phyloP scores from a whole-genome alignment of 2,329 filamentous ascomycete genomes.

The Penicillium sp. region DNA sequence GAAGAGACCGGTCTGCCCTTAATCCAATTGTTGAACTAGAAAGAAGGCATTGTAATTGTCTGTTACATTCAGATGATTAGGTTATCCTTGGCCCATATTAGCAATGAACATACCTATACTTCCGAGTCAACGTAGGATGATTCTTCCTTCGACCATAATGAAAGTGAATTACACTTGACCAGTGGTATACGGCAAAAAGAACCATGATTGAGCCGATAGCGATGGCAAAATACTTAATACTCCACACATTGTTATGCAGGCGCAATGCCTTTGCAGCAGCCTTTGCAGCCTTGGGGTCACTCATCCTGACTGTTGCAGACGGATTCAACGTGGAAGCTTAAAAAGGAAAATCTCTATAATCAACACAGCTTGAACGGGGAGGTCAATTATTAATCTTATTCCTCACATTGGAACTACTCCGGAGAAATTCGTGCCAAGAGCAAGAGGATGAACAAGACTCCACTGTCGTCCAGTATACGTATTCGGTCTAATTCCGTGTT shows the following conservation, averaged over 20 bases:
- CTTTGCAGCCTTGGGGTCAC: background rate
- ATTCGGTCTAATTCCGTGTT: background rate
- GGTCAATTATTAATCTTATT: background rate
- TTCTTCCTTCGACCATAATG: background rate
- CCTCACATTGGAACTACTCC: background rate
- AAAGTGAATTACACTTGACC: conserved; percentile 7
- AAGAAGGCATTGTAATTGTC: background rate
- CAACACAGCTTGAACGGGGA: background rate
- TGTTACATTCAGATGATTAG: background rate
- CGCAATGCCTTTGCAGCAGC: background rate
- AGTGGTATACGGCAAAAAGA: conserved; percentile 12
- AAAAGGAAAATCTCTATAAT: background rate
- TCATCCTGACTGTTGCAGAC: background rate
- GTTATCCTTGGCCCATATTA: background rate
- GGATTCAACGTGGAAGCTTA: background rate
- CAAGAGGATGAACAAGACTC: background rate
- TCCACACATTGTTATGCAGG: conserved; percentile 15
- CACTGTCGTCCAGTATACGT: background rate
- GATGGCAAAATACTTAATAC: conserved; percentile 19
- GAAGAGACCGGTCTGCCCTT: conserved; percentile 6
- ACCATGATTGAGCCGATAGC: conserved; percentile 16
- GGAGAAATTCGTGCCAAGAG: background rate
- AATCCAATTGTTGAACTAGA: conserved; percentile 2
- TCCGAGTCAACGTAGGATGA: background rate
- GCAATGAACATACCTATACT: background rate